phyloP scores from a whole-genome alignment of 2,329 filamentous ascomycete genomes.

The Lasiodiplodia sp. region DNA sequence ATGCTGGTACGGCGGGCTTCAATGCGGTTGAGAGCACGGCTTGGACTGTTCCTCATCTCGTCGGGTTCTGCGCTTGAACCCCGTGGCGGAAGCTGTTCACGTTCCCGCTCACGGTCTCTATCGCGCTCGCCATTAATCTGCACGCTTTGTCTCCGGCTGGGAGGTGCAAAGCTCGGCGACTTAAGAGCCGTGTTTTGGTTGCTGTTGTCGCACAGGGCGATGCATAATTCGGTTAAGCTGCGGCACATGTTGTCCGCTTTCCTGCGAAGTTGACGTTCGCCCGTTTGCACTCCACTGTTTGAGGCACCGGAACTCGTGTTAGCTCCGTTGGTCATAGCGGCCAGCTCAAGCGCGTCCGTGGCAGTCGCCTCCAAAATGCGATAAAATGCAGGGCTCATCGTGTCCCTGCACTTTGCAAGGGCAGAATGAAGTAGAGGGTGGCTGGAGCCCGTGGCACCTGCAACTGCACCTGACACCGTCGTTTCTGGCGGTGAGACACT shows the following conservation, averaged over 20 bases:
- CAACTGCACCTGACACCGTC: conserved; percentile 55
- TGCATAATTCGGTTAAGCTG: conserved; percentile 88
- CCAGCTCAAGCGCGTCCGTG: conserved; percentile 79
- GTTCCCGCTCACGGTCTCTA: conserved; percentile 16
- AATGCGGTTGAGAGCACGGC: conserved; percentile 51
- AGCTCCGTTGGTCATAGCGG: conserved; percentile 72
- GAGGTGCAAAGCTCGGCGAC: conserved; percentile 20
- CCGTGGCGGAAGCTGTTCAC: conserved; percentile 12
- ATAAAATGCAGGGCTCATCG: conserved; percentile 76
- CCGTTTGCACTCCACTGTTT: conserved; percentile 64
- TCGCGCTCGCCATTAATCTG: conserved; percentile 22
- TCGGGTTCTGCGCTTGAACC: conserved; percentile 45
- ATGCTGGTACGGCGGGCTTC: conserved; percentile 52
- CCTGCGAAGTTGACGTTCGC: conserved; percentile 84
- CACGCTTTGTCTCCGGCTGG: conserved; percentile 24
- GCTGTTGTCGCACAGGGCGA: conserved; percentile 68
- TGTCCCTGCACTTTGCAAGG: conserved; percentile 75
- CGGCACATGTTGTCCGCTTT: conserved; percentile 94
- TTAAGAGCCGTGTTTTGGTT: conserved; percentile 34
- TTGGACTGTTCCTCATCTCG: conserved; percentile 43
- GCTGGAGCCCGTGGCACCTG: conserved; percentile 58
- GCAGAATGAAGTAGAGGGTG: conserved; percentile 84
- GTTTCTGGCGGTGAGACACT: conserved; percentile 49
- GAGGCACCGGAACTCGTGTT: conserved; percentile 69
- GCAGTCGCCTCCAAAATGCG: conserved; percentile 81